Evolutionary conservation across 2,329 filamentous ascomycete species (phyloP).

Genomic region (Alternaria longipes): DNA sequence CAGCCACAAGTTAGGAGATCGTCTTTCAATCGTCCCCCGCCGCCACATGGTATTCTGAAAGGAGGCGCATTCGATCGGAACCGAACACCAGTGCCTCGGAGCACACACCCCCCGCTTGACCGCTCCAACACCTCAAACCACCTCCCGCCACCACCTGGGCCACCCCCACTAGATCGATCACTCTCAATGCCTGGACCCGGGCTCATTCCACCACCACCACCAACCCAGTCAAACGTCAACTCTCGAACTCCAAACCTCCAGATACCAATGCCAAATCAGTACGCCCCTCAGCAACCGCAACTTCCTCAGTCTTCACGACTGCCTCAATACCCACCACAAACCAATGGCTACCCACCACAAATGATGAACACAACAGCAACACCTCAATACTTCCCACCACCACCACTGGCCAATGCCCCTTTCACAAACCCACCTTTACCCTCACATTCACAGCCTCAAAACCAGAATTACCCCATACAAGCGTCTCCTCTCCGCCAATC

Average conservation of each 20-base stretch:
- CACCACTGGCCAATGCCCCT: background rate
- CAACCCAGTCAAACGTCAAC: slow-evolving; percentile 17
- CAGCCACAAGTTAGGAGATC: slow-evolving; percentile 25
- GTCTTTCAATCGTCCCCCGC: slow-evolving; percentile 34
- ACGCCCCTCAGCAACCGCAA: slow-evolving; percentile 7
- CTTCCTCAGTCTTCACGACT: slow-evolving; percentile 18
- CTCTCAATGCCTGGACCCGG: slow-evolving; percentile 35
- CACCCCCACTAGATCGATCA: slow-evolving; percentile 40
- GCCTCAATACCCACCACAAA: slow-evolving; percentile 17
- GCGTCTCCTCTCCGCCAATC: slow-evolving; percentile 29
- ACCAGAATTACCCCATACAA: slow-evolving; percentile 15
- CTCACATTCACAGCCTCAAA: slow-evolving; percentile 15
- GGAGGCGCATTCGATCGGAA: slow-evolving; percentile 31
- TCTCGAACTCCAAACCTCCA: slow-evolving; percentile 28
- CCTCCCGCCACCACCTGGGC: slow-evolving; percentile 20
- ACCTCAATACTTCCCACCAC: slow-evolving; percentile 4
- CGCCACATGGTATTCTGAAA: slow-evolving; percentile 15
- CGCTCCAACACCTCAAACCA: slow-evolving; percentile 32
- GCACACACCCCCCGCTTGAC: slow-evolving; percentile 31
- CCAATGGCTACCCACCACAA: slow-evolving; percentile 10
- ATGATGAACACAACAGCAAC: background rate
- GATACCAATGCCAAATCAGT: slow-evolving; percentile 21
- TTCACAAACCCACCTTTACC: background rate
- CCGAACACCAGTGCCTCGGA: slow-evolving; percentile 33
- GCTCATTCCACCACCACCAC: slow-evolving; percentile 13